Evolutionary conservation across 2,329 filamentous ascomycete genomes (phyloP).

Genomic region (Pseudopyricularia cyperi): DNA sequence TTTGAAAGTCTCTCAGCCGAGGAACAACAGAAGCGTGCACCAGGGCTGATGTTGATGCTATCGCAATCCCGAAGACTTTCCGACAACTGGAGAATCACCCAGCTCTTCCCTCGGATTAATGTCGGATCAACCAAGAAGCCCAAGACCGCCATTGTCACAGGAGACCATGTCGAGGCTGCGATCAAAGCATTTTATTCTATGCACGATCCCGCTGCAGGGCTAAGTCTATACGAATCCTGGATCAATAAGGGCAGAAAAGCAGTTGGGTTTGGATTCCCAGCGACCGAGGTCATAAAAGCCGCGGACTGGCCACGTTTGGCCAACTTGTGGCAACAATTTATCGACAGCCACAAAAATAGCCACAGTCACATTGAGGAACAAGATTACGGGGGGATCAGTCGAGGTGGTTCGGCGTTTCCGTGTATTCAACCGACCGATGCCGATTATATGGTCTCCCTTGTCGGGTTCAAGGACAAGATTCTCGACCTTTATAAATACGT

Average conservation of each 20-base stretch:
- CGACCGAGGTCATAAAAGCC: conserved; percentile 24
- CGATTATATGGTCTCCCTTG: neutral
- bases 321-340: neutral
- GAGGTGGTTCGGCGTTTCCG: too few species aligned
- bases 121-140: conserved; percentile 1
- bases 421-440: neutral
- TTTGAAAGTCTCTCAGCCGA: conserved; percentile 23
- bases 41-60: conserved; percentile 26
- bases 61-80: conserved; percentile 26
- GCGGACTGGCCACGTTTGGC: conserved; percentile 20
- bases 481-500: neutral
- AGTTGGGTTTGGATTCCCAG: conserved; percentile 28
- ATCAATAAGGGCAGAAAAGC: conserved; percentile 13
- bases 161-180: neutral
- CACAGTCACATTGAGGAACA: too few species aligned
- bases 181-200: neutral
- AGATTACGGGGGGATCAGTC: too few species aligned
- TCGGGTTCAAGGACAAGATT: neutral
- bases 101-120: conserved; percentile 27
- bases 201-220: neutral
- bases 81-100: conserved; percentile 30
- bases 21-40: conserved; percentile 15
- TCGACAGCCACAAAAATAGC: neutral
- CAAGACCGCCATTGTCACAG: neutral
- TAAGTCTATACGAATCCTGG: neutral